Percentiles rank a stretch among this genome's conserved stretches.
phyloP scores from a whole-genome alignment of 1,284 basidiomycete genomes.

The Gymnopus androsaceus region DNA sequence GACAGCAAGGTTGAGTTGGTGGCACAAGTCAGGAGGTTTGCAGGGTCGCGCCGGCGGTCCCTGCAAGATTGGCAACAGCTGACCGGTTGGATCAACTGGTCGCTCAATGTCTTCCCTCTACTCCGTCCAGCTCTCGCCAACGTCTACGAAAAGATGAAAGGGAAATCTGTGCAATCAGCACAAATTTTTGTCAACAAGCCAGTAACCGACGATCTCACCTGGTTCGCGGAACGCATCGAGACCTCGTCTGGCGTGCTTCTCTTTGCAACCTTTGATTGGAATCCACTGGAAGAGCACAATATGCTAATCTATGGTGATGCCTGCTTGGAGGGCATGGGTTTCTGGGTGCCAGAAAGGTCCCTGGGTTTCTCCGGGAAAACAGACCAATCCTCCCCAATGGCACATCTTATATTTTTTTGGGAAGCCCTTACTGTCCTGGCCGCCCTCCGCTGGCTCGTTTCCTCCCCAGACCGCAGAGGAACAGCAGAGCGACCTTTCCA shows the following conservation, averaged over 20 bases:
- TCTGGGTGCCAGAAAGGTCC: not conserved
- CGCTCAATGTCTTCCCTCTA: conserved; percentile 36
- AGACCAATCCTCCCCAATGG: not conserved
- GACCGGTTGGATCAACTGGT: conserved; percentile 42
- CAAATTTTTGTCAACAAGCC: conserved; percentile 28
- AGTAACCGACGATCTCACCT: not conserved
- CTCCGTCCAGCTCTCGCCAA: conserved; percentile 32
- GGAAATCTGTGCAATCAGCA: conserved; percentile 19
- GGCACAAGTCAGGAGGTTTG: too few relatives aligned
- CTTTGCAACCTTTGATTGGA: not conserved
- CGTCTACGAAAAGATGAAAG: conserved; percentile 35
- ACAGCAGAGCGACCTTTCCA: not conserved
- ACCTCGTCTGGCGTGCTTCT: not conserved
- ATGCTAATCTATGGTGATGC: conserved; percentile 3
- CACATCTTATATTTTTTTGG: not conserved
- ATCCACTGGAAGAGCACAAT: not conserved
- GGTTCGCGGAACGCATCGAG: not conserved
- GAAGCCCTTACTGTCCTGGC: not conserved
- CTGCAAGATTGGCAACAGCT: conserved; percentile 19
- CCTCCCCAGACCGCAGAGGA: not conserved
- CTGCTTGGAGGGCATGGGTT: conserved; percentile 4
- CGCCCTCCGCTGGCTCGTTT: not conserved
- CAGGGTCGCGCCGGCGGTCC: too few relatives aligned
- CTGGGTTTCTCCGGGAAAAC: not conserved
- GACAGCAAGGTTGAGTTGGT: too few relatives aligned